Evolutionary conservation across 805 yeast species (phyloP), one percentile per base, ranked within the genome.

Genomic region (Metschnikowia cerradonensis): DNA sequence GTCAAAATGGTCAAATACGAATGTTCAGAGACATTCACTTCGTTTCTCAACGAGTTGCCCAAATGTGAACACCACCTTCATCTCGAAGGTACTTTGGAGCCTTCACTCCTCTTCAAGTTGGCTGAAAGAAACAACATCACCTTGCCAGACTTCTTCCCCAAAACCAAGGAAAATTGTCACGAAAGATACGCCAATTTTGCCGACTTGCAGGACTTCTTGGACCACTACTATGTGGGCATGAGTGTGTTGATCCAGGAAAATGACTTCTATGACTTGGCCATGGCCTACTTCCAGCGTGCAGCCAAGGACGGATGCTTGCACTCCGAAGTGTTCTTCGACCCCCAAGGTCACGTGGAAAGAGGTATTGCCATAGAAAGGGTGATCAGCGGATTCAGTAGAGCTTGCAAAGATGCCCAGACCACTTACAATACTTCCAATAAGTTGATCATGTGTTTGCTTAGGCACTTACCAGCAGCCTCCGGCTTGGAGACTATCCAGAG

Each of bases 11-110:
- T 56, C 36, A 49, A 41, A 13, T 50, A 45, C 54, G 48, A 37
- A 10, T 57, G 61, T 48, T 41, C 57, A 37, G 51, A 48, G 26
- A 58, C 69, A 48, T 74, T 78, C 74, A 69, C 68, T 49, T 52
- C 42, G 40, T 87, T 86, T 66, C 75, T 87, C 45, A 71, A 67
- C 38, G 92, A 84, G 58, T 72, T 88, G 46, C 96, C 96, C 52
- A 88, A 88, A 67, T 88, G 94, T 72, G 96, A 88, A 66, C 92
- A 88, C 65, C 96, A 88, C 64, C 80, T 88, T 53, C 96, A 88
- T 67, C 66, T 88, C 41, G 95, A 88, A 71, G 96, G 95, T 33
- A 86, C 95, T 38, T 67, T 88, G 50, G 87, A 84, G 54, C 94
- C 95, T n/a, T 80, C 80, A 45, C 75, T 87, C 35, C 71, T 88